Conservation (phyloP, 495 filamentous ascomycete genomes). For the Penicillium subrubescens region DNA sequence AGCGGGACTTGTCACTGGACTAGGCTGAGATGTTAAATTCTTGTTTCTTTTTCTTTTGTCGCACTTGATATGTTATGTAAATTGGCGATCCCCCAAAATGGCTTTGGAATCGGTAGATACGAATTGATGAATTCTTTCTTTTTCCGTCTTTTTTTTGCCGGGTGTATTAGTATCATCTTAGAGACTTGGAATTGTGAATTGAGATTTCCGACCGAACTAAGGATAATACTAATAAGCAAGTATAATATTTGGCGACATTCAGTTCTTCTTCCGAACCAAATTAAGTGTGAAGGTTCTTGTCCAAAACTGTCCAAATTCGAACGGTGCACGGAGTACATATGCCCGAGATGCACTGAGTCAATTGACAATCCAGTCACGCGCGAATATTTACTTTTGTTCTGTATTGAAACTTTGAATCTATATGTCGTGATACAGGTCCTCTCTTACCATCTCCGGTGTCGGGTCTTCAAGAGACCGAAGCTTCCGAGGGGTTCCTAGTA, state of each 20-base stretch:
- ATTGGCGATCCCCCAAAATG: conserved; percentile 35
- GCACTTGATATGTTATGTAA: conserved; percentile 23
- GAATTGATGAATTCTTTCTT: conserved; percentile 35
- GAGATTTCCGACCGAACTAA: no score
- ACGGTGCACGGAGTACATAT: no score
- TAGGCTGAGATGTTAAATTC: conserved; percentile 9
- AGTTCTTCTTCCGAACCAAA: no score
- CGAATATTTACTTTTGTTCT: no score
- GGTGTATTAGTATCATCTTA: background rate
- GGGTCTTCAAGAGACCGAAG: conserved; percentile 7
- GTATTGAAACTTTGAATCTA: no score
- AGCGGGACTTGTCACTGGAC: background rate
- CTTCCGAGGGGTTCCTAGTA: conserved; percentile 7
- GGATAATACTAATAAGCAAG: no score
- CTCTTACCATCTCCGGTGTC: conserved; percentile 5
- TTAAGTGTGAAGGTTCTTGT: no score
- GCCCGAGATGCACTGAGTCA: no score
- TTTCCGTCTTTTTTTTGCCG: background rate
- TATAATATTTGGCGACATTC: no score
- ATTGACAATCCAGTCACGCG: no score
- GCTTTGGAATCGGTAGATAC: conserved; percentile 41
- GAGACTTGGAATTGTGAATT: no score
- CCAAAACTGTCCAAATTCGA: no score
- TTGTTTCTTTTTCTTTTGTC: conserved; percentile 14
- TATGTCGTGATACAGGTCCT: background rate